Evolutionary conservation across 2,329 filamentous ascomycete genomes (phyloP), one percentile per base, ranked within the genome.

Genomic region (Samsoniella hepiali): DNA sequence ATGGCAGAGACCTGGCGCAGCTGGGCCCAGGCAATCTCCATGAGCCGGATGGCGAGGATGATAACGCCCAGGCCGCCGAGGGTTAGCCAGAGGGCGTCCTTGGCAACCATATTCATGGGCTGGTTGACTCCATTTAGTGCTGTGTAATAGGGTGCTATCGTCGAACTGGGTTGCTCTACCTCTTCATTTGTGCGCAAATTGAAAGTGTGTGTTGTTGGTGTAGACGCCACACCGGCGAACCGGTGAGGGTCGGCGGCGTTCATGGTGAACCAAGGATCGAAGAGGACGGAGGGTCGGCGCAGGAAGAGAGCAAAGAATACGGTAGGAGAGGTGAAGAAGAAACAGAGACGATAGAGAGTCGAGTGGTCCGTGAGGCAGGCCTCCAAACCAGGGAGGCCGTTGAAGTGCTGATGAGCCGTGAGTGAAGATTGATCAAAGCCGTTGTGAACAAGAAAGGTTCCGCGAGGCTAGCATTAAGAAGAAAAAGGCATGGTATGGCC

Each of bases 101-200:
- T 82, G 70, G 87, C 85, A 13, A 84, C 68, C 67, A 84, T 72
- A 71, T 89, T 88, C 67, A 81, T 76, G 1, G 75, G 68, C 70
- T 88, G 85, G 68, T 87, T 83, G 66, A 89, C 86, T 62, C 86
- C 86, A 68, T 82, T 83, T 65, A 89, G 79, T 54, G 78, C 79
- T 38, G 80, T 81, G 68, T 81, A 78, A 72, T 81, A 89, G 22
- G 83, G 81, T 15, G 81, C 79, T 64, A 88, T 83, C 27, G 82
- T 84, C 27, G 79, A 76, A 49, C 75, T 77, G 29, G 79, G 72
- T 55, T 64, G 54, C 58, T 74, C 70, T 66, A 72, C 69, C 65
- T 71, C 70, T 62, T 55, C 51, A 49, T 31, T 49, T 55, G 59
- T 62, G 49, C 72, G 66, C 42, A 68, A 70, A 47, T 69, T 68